Conservation (phyloP, 352 stramenopile genomes). For the Pythium periplocum region DNA sequence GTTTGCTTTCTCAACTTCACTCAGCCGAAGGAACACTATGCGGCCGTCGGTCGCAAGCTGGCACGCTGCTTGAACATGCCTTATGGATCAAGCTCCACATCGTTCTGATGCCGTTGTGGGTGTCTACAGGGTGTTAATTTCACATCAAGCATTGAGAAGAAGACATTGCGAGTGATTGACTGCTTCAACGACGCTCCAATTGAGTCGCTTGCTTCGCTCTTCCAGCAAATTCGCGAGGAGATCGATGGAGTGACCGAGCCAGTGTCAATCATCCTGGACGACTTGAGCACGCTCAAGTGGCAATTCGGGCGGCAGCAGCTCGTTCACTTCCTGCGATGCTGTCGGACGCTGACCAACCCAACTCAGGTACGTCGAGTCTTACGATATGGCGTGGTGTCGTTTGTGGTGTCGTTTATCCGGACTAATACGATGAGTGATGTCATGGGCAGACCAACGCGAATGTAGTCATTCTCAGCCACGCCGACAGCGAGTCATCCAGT, state of each 20-base stretch:
- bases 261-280: conserved; percentile 58
- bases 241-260: conserved; percentile 19
- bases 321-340: conserved; percentile 57
- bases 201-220: conserved; percentile 15
- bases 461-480: conserved; percentile 53
- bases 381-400: conserved; percentile 1
- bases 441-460: conserved; percentile 27
- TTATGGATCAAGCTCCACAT: background rate
- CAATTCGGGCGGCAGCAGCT: conserved; percentile 33
- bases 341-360: conserved; percentile 47
- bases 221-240: conserved; percentile 35
- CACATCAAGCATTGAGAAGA: conserved; percentile 22
- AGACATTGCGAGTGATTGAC: conserved; percentile 37
- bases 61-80: conserved; percentile 18
- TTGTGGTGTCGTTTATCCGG: background rate
- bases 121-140: conserved; percentile 49
- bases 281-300: conserved; percentile 59
- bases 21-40: conserved; percentile 54
- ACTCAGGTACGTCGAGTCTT: conserved; percentile 25
- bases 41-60: conserved; percentile 59
- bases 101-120: background rate
- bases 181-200: conserved; percentile 12
- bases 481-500: conserved; percentile 31
- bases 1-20: conserved; percentile 52
- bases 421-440: conserved; percentile 2